phyloP scores from a whole-genome alignment of 2,329 filamentous ascomycete species.

The Magnaporthales sp. region DNA sequence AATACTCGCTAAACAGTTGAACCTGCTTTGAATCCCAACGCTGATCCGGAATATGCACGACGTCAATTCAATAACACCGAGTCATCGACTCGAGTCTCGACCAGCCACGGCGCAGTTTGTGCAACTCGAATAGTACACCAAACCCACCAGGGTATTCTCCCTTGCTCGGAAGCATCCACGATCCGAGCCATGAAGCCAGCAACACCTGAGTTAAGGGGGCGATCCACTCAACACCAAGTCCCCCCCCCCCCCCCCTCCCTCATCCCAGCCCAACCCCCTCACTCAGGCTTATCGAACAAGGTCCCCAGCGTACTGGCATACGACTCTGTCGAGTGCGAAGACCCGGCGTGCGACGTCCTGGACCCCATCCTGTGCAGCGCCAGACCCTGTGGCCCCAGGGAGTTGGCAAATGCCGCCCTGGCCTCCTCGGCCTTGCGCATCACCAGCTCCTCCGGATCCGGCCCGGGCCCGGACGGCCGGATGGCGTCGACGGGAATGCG shows the following conservation, averaged over 20 bases:
- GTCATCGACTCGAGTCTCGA: not conserved
- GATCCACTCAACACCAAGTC: too few relatives aligned
- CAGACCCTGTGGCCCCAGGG: not conserved
- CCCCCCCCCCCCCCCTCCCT: too few relatives aligned
- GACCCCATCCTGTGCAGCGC: not conserved
- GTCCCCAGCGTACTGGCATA: not conserved
- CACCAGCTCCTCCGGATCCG: conserved; percentile 35
- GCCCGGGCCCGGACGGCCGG: conserved; percentile 31
- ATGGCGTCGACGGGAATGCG: conserved; percentile 36
- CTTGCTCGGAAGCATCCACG: not conserved
- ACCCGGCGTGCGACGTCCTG: not conserved
- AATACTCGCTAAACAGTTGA: not conserved
- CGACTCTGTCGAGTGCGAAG: not conserved
- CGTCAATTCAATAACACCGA: not conserved
- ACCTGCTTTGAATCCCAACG: not conserved
- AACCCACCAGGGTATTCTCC: not conserved
- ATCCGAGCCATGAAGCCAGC: not conserved
- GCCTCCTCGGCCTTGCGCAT: conserved; percentile 24
- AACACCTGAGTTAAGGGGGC: too few relatives aligned
- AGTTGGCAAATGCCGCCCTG: conserved; percentile 12
- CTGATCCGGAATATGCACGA: not conserved
- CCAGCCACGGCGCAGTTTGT: not conserved
- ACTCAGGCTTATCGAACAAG: not conserved
- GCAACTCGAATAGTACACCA: not conserved
- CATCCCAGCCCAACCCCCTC: not conserved